Percentiles rank a stretch among this genome's conserved stretches.
Conservation (phyloP, 1,139 yeast species). For the Protomyces lactucae-debilis region DNA sequence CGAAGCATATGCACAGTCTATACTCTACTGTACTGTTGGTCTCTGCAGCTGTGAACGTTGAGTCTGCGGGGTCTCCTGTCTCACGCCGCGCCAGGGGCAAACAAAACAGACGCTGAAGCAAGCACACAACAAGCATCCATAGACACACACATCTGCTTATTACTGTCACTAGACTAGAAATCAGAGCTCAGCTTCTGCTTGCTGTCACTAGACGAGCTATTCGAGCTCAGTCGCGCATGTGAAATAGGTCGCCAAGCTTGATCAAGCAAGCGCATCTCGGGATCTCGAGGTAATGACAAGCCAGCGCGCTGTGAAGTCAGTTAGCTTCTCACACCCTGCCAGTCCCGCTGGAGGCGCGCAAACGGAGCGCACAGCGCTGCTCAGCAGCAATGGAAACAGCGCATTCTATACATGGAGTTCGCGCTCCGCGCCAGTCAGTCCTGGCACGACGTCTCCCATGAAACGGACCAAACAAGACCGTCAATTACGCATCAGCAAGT, state of each 20-base stretch:
- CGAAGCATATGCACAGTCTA: background rate
- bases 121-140: too few relatives aligned
- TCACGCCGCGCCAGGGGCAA: too few relatives aligned
- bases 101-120: too few relatives aligned
- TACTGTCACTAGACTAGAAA: too few relatives aligned
- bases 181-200: too few relatives aligned
- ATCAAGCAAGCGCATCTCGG: too few relatives aligned
- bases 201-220: too few relatives aligned
- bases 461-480: background rate
- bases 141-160: too few relatives aligned
- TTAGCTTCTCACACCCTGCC: background rate
- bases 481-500: background rate
- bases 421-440: background rate
- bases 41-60: too few relatives aligned
- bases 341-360: background rate
- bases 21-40: too few relatives aligned
- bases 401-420: background rate
- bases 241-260: background rate
- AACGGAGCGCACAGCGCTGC: background rate
- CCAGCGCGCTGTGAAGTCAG: background rate
- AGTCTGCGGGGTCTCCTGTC: too few relatives aligned
- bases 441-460: background rate
- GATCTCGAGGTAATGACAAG: background rate
- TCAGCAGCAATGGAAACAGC: background rate
- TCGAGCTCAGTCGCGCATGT: background rate